These are phyloP conservation scores for Cinnamomum micranthum DNA, from an alignment of 164 flowering plant species.

Conservation along the genomic window DNA sequence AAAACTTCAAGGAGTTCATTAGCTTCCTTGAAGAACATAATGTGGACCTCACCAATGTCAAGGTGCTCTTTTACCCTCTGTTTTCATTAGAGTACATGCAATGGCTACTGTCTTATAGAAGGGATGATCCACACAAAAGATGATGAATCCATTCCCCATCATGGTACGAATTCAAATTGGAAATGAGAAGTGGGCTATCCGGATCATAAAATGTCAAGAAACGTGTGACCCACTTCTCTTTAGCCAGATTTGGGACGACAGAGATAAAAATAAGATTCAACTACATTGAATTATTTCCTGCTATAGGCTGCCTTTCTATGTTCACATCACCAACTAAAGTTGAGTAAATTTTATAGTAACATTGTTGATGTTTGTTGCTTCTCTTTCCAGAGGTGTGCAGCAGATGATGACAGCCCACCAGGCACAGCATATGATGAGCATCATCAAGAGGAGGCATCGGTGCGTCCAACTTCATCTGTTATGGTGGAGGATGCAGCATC, in stretches of 20 bases:
- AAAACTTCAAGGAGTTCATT: constrained; percentile 63
- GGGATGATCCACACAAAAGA: not conserved
- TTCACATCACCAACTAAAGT: too few relatives aligned
- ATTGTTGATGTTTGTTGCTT: constrained; percentile 11
- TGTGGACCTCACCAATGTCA: constrained; percentile 61
- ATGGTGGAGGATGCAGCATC: not conserved
- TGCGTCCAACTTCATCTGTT: constrained; percentile 5
- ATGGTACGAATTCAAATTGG: not conserved
- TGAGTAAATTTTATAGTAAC: not conserved
- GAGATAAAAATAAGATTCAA: not conserved
- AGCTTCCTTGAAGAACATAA: constrained; percentile 51
- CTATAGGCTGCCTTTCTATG: too few relatives aligned
- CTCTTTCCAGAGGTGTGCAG: constrained; percentile 55
- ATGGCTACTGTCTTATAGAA: not conserved
- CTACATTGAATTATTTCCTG: not conserved
- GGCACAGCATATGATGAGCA: not conserved
- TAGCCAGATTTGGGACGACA: not conserved
- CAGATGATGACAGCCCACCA: constrained; percentile 45
- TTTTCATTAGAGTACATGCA: not conserved
- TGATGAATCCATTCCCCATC: too few relatives aligned
- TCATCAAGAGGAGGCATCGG: constrained; percentile 3
- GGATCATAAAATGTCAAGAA: not conserved
- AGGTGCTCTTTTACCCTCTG: constrained; percentile 35
- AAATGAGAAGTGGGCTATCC: not conserved
- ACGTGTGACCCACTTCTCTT: not conserved